Base-by-base conservation (phyloP, 306 rosid species). In the Cucurbita pepo region DNA sequence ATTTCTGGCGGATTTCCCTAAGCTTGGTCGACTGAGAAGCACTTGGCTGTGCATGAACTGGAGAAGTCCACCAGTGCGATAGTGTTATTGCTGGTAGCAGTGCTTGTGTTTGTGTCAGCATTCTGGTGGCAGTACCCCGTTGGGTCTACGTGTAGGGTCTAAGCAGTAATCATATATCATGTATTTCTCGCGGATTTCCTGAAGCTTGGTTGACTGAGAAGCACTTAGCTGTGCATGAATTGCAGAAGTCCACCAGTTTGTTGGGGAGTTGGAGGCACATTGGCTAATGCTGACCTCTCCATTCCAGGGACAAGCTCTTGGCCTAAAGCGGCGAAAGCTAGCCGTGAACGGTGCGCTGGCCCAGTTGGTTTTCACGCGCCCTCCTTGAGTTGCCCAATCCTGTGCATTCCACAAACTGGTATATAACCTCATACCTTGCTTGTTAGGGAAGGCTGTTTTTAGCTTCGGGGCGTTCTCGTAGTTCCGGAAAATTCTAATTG, bases 361-460 rank as follows among this genome's bases (percentile, higher is more conserved):
- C 96, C 96, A 90, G 52, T 90, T 74, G n/a, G 80, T 83, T 84
- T 92, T 87, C 8, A 60, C 86, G 30, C 84, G 78, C 12, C 96
- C 96, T 15, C 98, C 98, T 78, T 86, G 81, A 1, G 96, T 92
- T 56, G 96, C 96, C 97, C 96, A 87, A 56, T 85, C 71, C 75
- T 89, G 91, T 15, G 90, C 96, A 74, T 91, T 79, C 91, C 92
- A 90, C 65, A 92, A 74, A 78, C 88, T 92, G 40, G 91, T 71
- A 58, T 90, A 80, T 51, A 78, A 88, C 62, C 16, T 81, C 96
- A 92, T 90, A 56, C 95, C 98, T 80, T 90, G 93, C 79, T 82
- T 75, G 86, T 73, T 90, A 16, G 96, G 98, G 80, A 79, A 92
- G 41, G 78, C 79, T 69, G 88, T 84, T 45, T 90, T 81, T 50